Conservation (phyloP, 2,329 filamentous ascomycete genomes). For the Botrytis byssoidea region DNA sequence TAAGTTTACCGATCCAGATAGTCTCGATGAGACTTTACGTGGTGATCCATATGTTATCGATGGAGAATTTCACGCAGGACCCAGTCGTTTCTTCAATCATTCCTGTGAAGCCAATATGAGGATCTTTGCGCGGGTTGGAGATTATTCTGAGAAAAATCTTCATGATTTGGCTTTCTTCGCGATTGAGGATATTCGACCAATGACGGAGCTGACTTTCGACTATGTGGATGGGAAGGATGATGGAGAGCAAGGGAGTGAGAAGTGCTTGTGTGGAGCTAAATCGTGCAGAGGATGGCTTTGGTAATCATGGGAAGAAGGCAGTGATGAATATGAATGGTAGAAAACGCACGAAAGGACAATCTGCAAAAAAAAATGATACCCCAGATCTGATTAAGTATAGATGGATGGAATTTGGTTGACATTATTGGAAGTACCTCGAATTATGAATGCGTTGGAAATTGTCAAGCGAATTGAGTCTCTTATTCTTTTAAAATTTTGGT, state of each 20-base stretch:
- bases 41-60: slow-evolving; percentile 60
- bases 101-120: slow-evolving; percentile 76
- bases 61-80: slow-evolving; percentile 75
- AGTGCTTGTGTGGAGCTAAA: slow-evolving; percentile 61
- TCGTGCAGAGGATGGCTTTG: slow-evolving; percentile 71
- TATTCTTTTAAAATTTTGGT: neutral
- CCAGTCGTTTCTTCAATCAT: slow-evolving; percentile 81
- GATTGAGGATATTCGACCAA: slow-evolving; percentile 59
- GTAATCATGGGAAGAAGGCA: slow-evolving; percentile 41
- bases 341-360: neutral
- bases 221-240: slow-evolving; percentile 66
- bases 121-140: slow-evolving; percentile 76
- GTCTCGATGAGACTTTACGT: slow-evolving; percentile 55
- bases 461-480: neutral
- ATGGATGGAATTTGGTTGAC: neutral
- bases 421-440: neutral
- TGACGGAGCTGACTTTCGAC: slow-evolving; percentile 75
- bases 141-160: slow-evolving; percentile 69
- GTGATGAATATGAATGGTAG: neutral
- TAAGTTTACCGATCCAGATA: slow-evolving; percentile 66
- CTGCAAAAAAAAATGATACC: neutral
- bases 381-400: neutral
- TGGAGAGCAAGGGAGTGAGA: slow-evolving; percentile 42
- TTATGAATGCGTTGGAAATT: neutral
- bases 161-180: slow-evolving; percentile 80